Evolutionary conservation across 129 eudicot genomes (phyloP), one percentile per base, ranked within the genome.

Genomic region (Lactuca saligna): DNA sequence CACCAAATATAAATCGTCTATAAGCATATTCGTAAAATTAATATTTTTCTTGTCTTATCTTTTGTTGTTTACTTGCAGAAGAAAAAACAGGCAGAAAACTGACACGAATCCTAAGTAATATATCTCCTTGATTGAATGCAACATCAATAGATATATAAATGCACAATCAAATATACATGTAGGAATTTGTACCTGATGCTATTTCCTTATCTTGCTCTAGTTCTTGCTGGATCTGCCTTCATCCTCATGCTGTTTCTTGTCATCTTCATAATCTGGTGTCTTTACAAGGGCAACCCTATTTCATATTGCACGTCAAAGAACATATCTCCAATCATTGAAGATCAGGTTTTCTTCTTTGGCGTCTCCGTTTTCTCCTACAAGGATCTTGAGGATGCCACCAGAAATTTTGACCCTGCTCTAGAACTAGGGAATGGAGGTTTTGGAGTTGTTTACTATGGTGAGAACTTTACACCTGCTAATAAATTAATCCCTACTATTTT

Each of bases 341-440:
- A 61, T n/a, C 57, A 64, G 37, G 57, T 41, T 57, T 33, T 74
- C 44, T 73, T 66, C 63, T 73, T 37, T 50, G 80, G 91, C 3
- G 78, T 85, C 25, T 75, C 75, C 2, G 80, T 82, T 69, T 85
- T 76, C 78, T 76, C 87, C 54, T 86, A 80, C 62, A 54, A 12
- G 8, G 86, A 80, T 54, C 92, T 86, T 12, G 80, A 83, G 74
- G 82, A 78, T 37, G 92, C 92, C 51, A 86, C 92, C 20, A 35
- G 78, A 37, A 80, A 72, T 32, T 86, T 86, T 33, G 79, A 83
- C 75, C 57, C 88, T 39, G 50, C 80, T 25, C 75, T 2, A 0
- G 78, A 78, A 64, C 82, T 86, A 7, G 93, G 93, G 3, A 83
- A 81, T 57, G 92, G 92, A 39, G 92, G 88, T 31, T 86, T 74